Evolutionary conservation across 371 early-diverging fungal species (phyloP), one percentile per base, ranked within the genome.

Genomic region (Mortierella sp.): DNA sequence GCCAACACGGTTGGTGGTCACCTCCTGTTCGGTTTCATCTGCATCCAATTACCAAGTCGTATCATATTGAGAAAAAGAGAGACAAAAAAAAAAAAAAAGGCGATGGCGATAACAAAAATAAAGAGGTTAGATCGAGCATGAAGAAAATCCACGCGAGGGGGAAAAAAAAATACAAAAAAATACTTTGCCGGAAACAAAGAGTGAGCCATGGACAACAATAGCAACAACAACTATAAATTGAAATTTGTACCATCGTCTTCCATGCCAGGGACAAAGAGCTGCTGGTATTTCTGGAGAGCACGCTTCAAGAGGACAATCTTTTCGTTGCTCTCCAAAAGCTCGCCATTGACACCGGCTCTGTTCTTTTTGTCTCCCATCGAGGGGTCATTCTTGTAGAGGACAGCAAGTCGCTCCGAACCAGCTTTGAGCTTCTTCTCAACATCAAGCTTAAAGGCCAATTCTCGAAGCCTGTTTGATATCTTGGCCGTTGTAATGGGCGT

Each of bases 371-470:
- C 88, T 15, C 87, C 87, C 58, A 87, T 73, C 4, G 81, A 76
- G 1, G 82, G 82, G 62, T 83, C 81, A 23, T 79, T 79, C 81
- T 75, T 79, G 53, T 81, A 80, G 12, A 74, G 66, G 11, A 82
- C 81, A 18, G 86, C 87, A 82, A 89, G 74, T 2, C 85, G 84
- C 60, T 79, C 82, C n/a, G 88, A 84, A 46, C 95, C 97, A 30
- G 92, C 92, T 55, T 90, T 85, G 14, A 97, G 88, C 72, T 94
- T 94, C 70, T 88, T 90, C 86, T 97, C 98, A 12, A 97, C 91
- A 68, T 96, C 93, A 12, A 96, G 87, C 77, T 96, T 96, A 75
- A 89, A 91, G 51, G 92, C 89, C 44, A 97, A 83, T 76, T 96
- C 95, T 44, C 91, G 90, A 53, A 97, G 81, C 81, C 94, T 95